Conservation (phyloP, 805 yeast species). For the Candida hispaniensis region DNA sequence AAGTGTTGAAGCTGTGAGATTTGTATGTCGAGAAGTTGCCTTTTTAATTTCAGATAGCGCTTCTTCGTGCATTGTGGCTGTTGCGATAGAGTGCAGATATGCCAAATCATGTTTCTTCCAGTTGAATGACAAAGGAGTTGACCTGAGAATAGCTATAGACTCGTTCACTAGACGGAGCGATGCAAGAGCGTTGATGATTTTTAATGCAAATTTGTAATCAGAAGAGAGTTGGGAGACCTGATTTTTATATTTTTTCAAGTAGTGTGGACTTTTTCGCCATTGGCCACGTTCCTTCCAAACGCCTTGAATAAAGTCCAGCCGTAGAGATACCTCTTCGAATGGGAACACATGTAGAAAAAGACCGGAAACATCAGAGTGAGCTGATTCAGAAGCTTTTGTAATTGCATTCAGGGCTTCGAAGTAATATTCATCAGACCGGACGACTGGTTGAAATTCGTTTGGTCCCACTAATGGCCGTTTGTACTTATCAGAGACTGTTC, state of each 20-base stretch:
- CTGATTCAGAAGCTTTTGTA: too few relatives aligned
- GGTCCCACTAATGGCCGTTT: constrained; percentile 1
- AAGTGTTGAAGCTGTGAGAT: not conserved
- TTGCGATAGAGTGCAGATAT: constrained; percentile 4
- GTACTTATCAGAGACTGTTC: constrained; percentile 4
- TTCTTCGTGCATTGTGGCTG: constrained; percentile 1
- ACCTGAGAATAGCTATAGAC: constrained; percentile 2
- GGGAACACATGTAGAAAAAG: not conserved
- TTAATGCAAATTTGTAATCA: constrained; percentile 12
- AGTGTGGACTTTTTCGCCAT: constrained; percentile 4
- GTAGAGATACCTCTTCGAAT: not conserved
- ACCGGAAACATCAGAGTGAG: constrained; percentile 4
- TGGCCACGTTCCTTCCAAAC: constrained; percentile 14
- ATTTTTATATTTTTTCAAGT: constrained; percentile 1
- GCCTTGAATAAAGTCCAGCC: constrained; percentile 10
- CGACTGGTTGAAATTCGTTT: not conserved
- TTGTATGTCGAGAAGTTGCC: constrained; percentile 1
- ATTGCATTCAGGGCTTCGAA: constrained; percentile 8
- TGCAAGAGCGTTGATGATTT: constrained; percentile 13
- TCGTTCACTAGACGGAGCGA: constrained; percentile 5
- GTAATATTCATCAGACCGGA: constrained; percentile 3
- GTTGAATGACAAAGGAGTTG: constrained; percentile 7
- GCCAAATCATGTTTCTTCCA: constrained; percentile 11
- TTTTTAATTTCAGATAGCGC: constrained; percentile 2
- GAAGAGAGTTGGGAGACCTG: not conserved